Evolutionary conservation across 2,329 filamentous ascomycete species (phyloP).

Genomic region (Apiospora malaysiana): DNA sequence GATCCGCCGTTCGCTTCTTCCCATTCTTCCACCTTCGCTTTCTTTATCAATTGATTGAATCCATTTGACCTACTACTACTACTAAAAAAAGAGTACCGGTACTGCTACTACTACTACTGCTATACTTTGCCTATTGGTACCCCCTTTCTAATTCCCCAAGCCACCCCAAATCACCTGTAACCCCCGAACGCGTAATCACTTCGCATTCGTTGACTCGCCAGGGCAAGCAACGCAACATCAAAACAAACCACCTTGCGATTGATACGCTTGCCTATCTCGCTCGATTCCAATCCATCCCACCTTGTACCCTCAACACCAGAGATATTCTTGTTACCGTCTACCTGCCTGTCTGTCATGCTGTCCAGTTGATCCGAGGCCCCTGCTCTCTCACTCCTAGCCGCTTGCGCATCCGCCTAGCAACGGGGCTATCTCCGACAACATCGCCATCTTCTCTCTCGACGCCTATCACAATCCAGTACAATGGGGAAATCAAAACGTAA

Average conservation of each 20-base stretch:
- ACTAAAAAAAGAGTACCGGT: not conserved
- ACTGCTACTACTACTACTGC: not conserved
- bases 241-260: not conserved
- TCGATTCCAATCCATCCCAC: not conserved
- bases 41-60: constrained; percentile 9
- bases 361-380: constrained; percentile 15
- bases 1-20: not conserved
- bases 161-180: constrained; percentile 13
- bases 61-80: not conserved
- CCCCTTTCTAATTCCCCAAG: constrained; percentile 17
- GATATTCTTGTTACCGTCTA: not conserved
- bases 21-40: constrained; percentile 6
- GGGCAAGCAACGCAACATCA: not conserved
- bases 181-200: constrained; percentile 16
- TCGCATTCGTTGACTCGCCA: constrained; percentile 13
- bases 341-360: constrained; percentile 9
- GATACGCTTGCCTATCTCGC: not conserved
- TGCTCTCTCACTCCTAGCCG: constrained; percentile 2
- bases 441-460: not conserved
- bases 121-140: not conserved
- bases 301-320: constrained; percentile 1
- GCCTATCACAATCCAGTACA: not conserved
- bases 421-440: constrained; percentile 18
- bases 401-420: constrained; percentile 12
- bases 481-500: constrained; percentile 19